Evolutionary conservation across 2,329 filamentous ascomycete genomes (phyloP), one percentile per base, ranked within the genome.

Genomic region (Ampelomyces quisqualis): DNA sequence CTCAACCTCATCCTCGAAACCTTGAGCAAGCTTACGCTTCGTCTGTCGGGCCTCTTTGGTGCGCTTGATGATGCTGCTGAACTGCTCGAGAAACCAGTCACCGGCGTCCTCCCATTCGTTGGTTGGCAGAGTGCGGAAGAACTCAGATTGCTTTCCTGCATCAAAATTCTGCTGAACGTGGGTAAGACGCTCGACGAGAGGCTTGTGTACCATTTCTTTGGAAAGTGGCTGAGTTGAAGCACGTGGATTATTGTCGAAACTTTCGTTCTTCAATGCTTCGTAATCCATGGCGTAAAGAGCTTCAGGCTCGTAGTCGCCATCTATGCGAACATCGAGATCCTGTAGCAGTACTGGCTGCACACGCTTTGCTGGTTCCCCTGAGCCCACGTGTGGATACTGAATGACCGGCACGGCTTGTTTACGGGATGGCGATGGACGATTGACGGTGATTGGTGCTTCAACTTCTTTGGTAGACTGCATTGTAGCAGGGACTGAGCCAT

Each of bases 31-130:
- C 36, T 72, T 73, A 15, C 81, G 72, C 57, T 80, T 77, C 27
- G 75, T 71, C 45, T 73, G 72, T 27, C 81, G 71, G 19, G 75
- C 70, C 1, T 73, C 65, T 52, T 74, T 80, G 52, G 80, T 74
- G 33, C 73, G 72, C 13, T 65, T 62, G 24, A 82, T 59, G 27
- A 81, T 65, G 4, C 70, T 63, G 33, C 68, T 68, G 53, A 84
- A 82, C 34, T 73, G 71, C 1, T 76, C 73, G 1, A 83, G 69
- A 31, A 84, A 75, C 72, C 80, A 78, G 42, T 81, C 77, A 2
- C 81, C 81, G 15, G 79, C 77, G 31, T 80, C 74, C 62, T 84
- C 81, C 78, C 81, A 83, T 47, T 82, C 73, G 3, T 70, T 62
- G 11, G 81, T 71, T 1, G 69, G 64, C 27, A 84, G 68, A 7